Evolutionary conservation across 2,329 filamentous ascomycete genomes (phyloP).

Genomic region (Venturia aucupariae): DNA sequence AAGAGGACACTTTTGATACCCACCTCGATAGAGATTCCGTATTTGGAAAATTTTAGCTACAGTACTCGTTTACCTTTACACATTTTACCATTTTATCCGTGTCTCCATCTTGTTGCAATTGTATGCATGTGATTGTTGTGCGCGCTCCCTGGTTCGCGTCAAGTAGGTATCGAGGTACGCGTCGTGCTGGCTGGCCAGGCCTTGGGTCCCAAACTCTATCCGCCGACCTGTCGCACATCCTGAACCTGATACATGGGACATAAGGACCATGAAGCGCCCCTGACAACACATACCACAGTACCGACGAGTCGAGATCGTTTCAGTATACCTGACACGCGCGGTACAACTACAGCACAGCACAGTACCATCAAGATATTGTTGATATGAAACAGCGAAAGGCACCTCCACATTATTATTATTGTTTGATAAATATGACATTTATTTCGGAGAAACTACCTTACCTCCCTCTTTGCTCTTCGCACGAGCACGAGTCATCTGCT

Average conservation of each 20-base stretch:
- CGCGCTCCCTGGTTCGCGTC: not conserved
- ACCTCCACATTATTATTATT: not conserved
- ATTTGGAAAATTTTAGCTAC: not conserved
- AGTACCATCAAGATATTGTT: not conserved
- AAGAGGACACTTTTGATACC: slow-evolving; percentile 5
- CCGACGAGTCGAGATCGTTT: not conserved
- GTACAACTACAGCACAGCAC: too few species aligned
- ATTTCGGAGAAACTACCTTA: too few species aligned
- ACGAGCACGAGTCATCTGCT: too few species aligned
- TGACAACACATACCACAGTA: not conserved
- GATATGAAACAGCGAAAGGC: not conserved
- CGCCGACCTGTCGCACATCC: not conserved
- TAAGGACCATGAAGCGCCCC: not conserved
- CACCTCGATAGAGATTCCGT: slow-evolving; percentile 5
- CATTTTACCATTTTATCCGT: too few species aligned
- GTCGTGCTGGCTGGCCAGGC: not conserved
- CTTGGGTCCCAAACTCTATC: not conserved
- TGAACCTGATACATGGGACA: not conserved
- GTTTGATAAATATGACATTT: too few species aligned
- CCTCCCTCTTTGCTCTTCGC: too few species aligned
- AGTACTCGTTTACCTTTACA: too few species aligned
- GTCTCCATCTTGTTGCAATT: not conserved
- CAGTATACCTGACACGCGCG: not conserved
- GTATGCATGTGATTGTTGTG: not conserved
- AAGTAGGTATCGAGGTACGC: too few species aligned